phyloP scores from a whole-genome alignment of 164 flowering plant genomes.

The Cinnamomum micranthum region DNA sequence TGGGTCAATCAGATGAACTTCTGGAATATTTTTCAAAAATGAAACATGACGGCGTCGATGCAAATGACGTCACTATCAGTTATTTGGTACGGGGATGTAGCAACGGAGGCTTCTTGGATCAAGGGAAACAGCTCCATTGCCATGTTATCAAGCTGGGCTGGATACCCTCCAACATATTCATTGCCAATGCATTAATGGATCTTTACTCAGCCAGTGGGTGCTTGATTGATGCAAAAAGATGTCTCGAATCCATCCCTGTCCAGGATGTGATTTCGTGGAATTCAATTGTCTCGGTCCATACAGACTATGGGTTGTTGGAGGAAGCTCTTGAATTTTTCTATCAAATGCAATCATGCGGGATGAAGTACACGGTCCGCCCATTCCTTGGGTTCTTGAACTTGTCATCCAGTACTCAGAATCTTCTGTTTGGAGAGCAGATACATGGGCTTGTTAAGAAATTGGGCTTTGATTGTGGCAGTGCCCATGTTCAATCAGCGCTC shows the following conservation, averaged over 20 bases:
- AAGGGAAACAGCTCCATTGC: constrained; percentile 63
- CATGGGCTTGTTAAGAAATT: constrained; percentile 48
- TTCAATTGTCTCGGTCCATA: constrained; percentile 54
- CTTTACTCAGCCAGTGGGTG: constrained; percentile 59
- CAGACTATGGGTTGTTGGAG: constrained; percentile 28
- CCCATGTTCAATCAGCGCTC: constrained; percentile 59
- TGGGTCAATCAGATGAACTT: constrained; percentile 32
- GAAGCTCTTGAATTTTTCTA: constrained; percentile 46
- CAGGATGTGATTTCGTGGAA: constrained; percentile 74
- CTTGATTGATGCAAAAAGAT: constrained; percentile 37
- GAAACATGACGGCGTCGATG: constrained; percentile 37
- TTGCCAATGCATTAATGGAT: constrained; percentile 71
- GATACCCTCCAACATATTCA: constrained; percentile 40
- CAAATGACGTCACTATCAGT: constrained; percentile 53
- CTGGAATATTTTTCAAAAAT: constrained; percentile 29
- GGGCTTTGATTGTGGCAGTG: constrained; percentile 45
- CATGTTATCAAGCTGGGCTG: constrained; percentile 50
- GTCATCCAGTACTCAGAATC: constrained; percentile 27
- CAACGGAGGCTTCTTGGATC: constrained; percentile 26
- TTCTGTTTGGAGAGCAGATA: constrained; percentile 48
- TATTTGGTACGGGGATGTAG: constrained; percentile 59
- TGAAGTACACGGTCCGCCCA: constrained; percentile 58
- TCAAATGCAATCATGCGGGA: constrained; percentile 57
- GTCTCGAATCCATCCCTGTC: constrained; percentile 38
- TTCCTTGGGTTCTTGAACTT: constrained; percentile 51